phyloP scores from a whole-genome alignment of 805 yeast species.

The Jamesozyma lodderae region DNA sequence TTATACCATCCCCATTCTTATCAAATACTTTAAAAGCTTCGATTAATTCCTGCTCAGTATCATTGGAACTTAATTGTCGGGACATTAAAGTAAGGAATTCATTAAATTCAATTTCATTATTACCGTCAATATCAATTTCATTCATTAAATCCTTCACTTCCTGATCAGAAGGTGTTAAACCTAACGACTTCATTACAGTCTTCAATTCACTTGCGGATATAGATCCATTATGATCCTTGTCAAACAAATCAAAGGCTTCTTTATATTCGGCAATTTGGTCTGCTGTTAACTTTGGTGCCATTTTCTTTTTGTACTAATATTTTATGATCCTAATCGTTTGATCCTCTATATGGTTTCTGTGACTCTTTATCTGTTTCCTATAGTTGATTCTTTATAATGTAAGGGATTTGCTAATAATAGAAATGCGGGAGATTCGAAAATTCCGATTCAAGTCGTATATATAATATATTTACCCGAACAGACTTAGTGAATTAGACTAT shows the following conservation, averaged over 20 bases:
- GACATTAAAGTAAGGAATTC: conserved; percentile 81
- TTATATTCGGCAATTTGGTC: conserved; percentile 93
- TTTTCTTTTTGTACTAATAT: too few relatives aligned
- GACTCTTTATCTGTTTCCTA: too few relatives aligned
- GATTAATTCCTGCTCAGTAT: conserved; percentile 89
- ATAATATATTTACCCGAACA: too few relatives aligned
- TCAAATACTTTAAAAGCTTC: conserved; percentile 98
- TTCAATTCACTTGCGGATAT: conserved; percentile 92
- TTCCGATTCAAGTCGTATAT: too few relatives aligned
- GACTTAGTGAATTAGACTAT: too few relatives aligned
- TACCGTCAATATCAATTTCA: conserved; percentile 92
- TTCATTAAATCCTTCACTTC: conserved; percentile 94
- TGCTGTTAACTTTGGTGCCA: conserved; percentile 48
- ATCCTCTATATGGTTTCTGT: too few relatives aligned
- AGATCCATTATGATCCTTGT: conserved; percentile 92
- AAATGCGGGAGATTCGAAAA: too few relatives aligned
- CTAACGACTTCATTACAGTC: conserved; percentile 96
- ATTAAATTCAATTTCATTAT: conserved; percentile 76
- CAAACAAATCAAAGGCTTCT: conserved; percentile 94
- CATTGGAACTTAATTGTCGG: conserved; percentile 88
- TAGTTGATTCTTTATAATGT: too few relatives aligned
- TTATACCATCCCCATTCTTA: conserved; percentile 90
- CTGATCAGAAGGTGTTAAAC: conserved; percentile 89
- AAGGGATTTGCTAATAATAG: too few relatives aligned
- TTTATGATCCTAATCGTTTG: too few relatives aligned